Evolutionary conservation across 305 asterid genomes (phyloP).

Genomic region (Fraxinus baroniana): DNA sequence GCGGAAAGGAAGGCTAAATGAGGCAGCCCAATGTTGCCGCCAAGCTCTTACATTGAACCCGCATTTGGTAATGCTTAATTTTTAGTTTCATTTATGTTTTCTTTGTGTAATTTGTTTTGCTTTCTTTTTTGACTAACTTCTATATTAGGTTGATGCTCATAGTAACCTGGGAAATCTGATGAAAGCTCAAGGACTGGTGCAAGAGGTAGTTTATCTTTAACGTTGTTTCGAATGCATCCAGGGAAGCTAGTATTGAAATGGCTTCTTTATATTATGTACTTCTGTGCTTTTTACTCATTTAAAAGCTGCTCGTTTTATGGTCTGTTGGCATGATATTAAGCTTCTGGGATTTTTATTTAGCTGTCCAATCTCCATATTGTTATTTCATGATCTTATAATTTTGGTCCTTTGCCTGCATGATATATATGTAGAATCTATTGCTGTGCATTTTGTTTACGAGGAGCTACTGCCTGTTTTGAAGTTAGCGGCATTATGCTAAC

Average conservation of each 20-base stretch:
- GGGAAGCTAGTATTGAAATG: neutral
- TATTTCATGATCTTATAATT: neutral
- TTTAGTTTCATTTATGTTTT: constrained; percentile 8
- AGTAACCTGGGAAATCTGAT: constrained; percentile 96
- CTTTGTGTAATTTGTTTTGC: constrained; percentile 12
- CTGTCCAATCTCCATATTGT: neutral
- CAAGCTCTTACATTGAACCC: constrained; percentile 88
- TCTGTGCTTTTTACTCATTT: neutral
- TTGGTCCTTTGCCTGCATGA: neutral
- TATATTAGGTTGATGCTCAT: constrained; percentile 91
- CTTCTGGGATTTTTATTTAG: constrained; percentile 11
- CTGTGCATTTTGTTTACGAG: neutral
- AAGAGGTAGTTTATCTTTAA: constrained; percentile 59
- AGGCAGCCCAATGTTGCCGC: constrained; percentile 91
- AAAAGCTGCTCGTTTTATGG: constrained; percentile 13
- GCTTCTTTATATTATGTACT: neutral
- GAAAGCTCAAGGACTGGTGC: constrained; percentile 96
- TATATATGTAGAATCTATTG: neutral
- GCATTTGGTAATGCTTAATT: constrained; percentile 49
- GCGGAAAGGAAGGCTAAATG: constrained; percentile 78
- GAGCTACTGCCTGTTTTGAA: constrained; percentile 6
- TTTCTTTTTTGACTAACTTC: constrained; percentile 17
- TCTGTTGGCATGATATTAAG: constrained; percentile 6
- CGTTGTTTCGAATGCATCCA: neutral
- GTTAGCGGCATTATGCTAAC: neutral